Percentiles rank a stretch among this genome's conserved stretches.
Conservation (phyloP, 164 flowering plant species). For the Nymphaea thermarum region DNA sequence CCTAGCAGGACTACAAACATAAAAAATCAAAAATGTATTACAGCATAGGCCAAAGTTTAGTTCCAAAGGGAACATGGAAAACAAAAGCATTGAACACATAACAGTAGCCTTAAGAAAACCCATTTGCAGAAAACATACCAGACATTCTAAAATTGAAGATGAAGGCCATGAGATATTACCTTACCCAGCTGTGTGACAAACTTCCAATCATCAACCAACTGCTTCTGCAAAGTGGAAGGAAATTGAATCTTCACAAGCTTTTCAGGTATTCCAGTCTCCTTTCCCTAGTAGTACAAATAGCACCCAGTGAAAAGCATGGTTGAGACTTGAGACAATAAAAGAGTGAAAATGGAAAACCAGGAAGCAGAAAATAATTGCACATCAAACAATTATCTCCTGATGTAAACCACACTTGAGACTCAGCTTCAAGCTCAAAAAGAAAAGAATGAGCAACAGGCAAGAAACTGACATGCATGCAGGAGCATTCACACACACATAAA, state of each 20-base stretch:
- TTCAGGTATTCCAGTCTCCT: constrained; percentile 43
- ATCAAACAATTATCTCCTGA: neutral
- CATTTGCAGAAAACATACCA: neutral
- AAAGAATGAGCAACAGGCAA: too few species aligned
- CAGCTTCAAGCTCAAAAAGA: too few species aligned
- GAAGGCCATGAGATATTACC: constrained; percentile 28
- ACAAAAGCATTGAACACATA: neutral
- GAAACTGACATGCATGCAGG: too few species aligned
- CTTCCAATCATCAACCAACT: constrained; percentile 86
- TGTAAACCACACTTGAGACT: too few species aligned
- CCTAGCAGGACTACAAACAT: too few species aligned
- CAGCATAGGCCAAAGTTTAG: too few species aligned
- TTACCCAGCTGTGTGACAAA: constrained; percentile 70
- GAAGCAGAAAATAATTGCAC: neutral
- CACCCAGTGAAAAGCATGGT: neutral
- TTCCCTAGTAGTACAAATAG: constrained; percentile 24
- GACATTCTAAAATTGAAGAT: neutral
- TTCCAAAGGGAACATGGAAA: too few species aligned
- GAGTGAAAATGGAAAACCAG: neutral
- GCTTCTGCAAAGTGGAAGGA: constrained; percentile 73
- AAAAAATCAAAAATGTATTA: too few species aligned
- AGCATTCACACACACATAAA: too few species aligned
- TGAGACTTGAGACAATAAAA: too few species aligned
- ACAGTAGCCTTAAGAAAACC: neutral
- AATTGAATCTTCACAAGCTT: constrained; percentile 77